Conservation (phyloP, 257 asterid genomes). For the Solanum sejunctum region DNA sequence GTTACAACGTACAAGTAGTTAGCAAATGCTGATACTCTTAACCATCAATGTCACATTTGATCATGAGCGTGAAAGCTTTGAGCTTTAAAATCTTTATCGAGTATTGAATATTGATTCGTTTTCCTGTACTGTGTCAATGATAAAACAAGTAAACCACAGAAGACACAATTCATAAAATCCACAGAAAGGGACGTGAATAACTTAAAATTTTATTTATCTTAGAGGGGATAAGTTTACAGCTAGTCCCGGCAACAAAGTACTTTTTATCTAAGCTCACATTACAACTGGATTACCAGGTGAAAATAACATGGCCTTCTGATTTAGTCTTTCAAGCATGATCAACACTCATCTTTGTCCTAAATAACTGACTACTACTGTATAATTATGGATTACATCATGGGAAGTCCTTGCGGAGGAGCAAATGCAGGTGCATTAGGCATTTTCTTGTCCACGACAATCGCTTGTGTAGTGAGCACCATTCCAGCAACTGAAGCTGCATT, state of each 20-base stretch:
- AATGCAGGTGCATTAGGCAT: constrained; percentile 44
- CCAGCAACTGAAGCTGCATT: constrained; percentile 96
- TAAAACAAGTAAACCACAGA: not conserved
- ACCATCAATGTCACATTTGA: not conserved
- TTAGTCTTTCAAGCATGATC: not conserved
- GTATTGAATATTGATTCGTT: not conserved
- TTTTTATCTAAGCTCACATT: not conserved
- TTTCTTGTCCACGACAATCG: constrained; percentile 81
- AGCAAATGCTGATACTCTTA: not conserved
- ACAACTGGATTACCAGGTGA: not conserved
- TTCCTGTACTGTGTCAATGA: not conserved
- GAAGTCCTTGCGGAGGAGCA: constrained; percentile 31
- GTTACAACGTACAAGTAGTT: not conserved
- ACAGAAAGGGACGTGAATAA: not conserved
- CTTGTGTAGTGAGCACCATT: constrained; percentile 95
- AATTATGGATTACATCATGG: constrained; percentile 3
- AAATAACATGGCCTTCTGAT: not conserved
- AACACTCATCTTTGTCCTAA: not conserved
- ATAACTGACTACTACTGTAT: not conserved
- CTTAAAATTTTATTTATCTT: not conserved
- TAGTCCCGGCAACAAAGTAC: not conserved
- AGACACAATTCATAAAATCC: not conserved
- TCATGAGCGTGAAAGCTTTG: not conserved
- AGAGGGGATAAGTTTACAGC: not conserved
- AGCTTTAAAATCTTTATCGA: not conserved